These are phyloP conservation scores for Paraphaeosphaeria sporulosa DNA, from an alignment of 2,329 filamentous ascomycete genomes.

Conservation along the genomic window DNA sequence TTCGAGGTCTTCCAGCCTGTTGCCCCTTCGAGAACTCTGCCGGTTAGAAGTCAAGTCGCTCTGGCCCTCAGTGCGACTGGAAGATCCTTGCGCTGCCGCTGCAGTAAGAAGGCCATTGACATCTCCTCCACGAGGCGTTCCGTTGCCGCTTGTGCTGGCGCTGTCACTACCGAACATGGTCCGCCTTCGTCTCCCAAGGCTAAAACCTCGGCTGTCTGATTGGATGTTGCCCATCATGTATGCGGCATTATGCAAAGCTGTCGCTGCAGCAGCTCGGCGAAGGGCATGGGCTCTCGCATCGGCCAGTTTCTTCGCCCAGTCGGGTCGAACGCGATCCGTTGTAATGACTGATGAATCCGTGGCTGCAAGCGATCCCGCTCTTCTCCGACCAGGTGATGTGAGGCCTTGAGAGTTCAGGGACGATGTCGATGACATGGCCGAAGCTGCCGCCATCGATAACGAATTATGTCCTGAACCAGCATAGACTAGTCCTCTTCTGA, in stretches of 20 bases:
- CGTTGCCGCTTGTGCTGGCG: slow-evolving; percentile 53
- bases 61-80: slow-evolving; percentile 44
- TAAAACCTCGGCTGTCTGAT: slow-evolving; percentile 59
- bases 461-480: slow-evolving; percentile 61
- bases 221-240: slow-evolving; percentile 77
- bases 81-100: slow-evolving; percentile 30
- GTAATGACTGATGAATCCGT: slow-evolving; percentile 87
- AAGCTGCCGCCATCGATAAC: slow-evolving; percentile 61
- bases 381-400: slow-evolving; percentile 57
- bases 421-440: slow-evolving; percentile 86
- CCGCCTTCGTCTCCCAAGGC: slow-evolving; percentile 54
- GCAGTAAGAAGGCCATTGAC: slow-evolving; percentile 36
- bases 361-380: slow-evolving; percentile 77
- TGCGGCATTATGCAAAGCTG: slow-evolving; percentile 91
- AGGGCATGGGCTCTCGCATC: slow-evolving; percentile 85
- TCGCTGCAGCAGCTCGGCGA: slow-evolving; percentile 87
- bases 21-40: slow-evolving; percentile 63
- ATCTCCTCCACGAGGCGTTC: slow-evolving; percentile 52
- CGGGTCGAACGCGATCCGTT: slow-evolving; percentile 89
- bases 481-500: slow-evolving; percentile 82
- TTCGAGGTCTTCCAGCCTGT: slow-evolving; percentile 83
- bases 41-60: slow-evolving; percentile 51
- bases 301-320: slow-evolving; percentile 91
- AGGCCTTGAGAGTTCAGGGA: slow-evolving; percentile 71
- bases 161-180: slow-evolving; percentile 61